Base-by-base conservation (phyloP, 2,329 filamentous ascomycete genomes). In the Salinomyces thailandicus region DNA sequence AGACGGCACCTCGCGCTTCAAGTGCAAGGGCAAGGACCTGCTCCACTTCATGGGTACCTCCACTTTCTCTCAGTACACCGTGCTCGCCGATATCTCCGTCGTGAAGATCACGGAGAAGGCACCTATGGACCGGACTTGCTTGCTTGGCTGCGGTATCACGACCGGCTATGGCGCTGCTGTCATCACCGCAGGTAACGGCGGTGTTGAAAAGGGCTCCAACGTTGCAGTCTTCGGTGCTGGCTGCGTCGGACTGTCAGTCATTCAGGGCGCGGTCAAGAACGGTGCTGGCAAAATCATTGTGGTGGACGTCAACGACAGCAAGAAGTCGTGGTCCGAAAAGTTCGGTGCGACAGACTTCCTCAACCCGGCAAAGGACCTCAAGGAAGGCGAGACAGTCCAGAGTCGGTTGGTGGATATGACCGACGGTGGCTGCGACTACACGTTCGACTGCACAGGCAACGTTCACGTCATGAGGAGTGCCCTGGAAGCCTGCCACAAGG, bases 41-140 rank as follows among this genome's bases (percentile, higher is more conserved):
- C 77, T 96, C 41, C 91, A 96, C 71, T 98, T 96, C 71, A 98
- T 98, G 91, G 91, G 91, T 55, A 94, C 85, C 38, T 95, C 87
- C 24, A 98, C 91, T 52, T 98, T 98, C 73, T 93, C 85, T 19
- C 91, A 98, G 68, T 98, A 93, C 71, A 96, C 91, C 39, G 91
- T 98, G 47, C 85, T 98, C 24, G 89, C 91, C 61, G 91, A 98
- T 63, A 96, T 98, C 66, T 95, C 87, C 33, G 91, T 95, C 39
- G 91, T 98, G 18, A 82, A 87, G 45, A 86, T 98, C 51, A 87
- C 87, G 53, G 74, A 77, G 42, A 79, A 93, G 54, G 91, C 91
- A 11, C 83, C 85, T 44, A 93, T 95, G 78, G 91, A 98, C 72
- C 79, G 85, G 49, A 93, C 87, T 35, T 98, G 91, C 64, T 69